A percentile compares a stretch with the other conserved stretches of the same genome.
Conservation (phyloP, 495 filamentous ascomycete genomes). For the Margaritispora aquatica region DNA sequence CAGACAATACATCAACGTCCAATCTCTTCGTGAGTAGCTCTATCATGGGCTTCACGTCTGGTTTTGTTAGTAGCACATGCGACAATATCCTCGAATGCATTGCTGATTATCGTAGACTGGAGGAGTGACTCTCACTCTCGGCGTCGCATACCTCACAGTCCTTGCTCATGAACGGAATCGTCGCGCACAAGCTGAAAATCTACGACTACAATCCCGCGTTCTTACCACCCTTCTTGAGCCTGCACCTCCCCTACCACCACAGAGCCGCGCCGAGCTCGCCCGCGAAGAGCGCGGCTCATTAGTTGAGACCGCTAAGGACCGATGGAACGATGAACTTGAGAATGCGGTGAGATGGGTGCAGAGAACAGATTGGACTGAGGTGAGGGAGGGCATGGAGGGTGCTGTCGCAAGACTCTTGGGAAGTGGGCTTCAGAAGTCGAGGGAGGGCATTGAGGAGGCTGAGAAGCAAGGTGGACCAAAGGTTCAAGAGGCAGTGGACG, state of each 20-base stretch:
- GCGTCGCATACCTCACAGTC: constrained; percentile 73
- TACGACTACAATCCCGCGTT: constrained; percentile 63
- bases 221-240: constrained; percentile 48
- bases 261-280: constrained; percentile 36
- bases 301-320: constrained; percentile 64
- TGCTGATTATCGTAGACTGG: constrained; percentile 49
- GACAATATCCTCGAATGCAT: constrained; percentile 14
- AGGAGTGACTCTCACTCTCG: constrained; percentile 80
- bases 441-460: constrained; percentile 24
- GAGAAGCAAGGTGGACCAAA: constrained; percentile 27
- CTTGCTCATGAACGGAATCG: constrained; percentile 68
- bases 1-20: neutral
- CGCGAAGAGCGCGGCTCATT: constrained; percentile 33
- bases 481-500: constrained; percentile 28
- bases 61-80: constrained; percentile 58
- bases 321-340: constrained; percentile 74
- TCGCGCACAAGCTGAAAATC: constrained; percentile 56
- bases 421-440: constrained; percentile 24
- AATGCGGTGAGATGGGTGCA: constrained; percentile 59
- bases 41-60: constrained; percentile 72
- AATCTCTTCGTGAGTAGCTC: neutral
- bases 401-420: constrained; percentile 23
- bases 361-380: constrained; percentile 54
- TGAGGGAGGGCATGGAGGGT: constrained; percentile 48
- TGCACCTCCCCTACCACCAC: constrained; percentile 28